phyloP scores from a whole-genome alignment of 495 filamentous ascomycete genomes.

The Neurospora sp. region DNA sequence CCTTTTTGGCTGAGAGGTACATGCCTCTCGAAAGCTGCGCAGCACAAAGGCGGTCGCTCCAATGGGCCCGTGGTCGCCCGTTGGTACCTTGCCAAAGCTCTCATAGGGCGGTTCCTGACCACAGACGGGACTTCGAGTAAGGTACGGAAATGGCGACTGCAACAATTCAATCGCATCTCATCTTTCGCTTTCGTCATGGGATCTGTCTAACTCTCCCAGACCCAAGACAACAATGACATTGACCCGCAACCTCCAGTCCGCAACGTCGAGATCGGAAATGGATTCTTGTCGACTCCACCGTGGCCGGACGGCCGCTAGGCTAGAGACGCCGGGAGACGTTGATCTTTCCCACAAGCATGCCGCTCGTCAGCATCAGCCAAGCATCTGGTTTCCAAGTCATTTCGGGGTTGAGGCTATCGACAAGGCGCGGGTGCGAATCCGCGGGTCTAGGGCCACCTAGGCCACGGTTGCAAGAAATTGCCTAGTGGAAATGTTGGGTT shows the following conservation, averaged over 20 bases:
- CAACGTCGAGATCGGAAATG: background rate
- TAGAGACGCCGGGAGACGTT: background rate
- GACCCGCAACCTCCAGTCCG: background rate
- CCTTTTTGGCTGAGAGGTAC: background rate
- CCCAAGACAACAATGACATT: background rate
- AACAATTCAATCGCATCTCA: background rate
- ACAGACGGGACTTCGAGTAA: background rate
- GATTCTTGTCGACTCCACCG: background rate
- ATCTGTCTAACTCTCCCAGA: background rate
- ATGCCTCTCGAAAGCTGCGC: background rate
- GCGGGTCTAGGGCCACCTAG: background rate
- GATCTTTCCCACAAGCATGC: background rate
- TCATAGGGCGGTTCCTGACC: constrained; percentile 14
- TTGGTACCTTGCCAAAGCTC: background rate
- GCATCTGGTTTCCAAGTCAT: background rate
- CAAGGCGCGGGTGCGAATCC: background rate
- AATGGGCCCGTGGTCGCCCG: background rate
- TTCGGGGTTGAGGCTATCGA: background rate
- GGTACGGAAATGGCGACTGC: background rate
- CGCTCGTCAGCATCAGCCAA: background rate
- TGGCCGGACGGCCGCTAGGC: background rate
- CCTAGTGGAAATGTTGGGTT: background rate
- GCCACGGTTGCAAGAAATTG: background rate
- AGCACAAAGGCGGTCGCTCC: background rate
- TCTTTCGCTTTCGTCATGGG: background rate